Conservation (phyloP, 352 stramenopile genomes). For the Pythium phragmiticola region DNA sequence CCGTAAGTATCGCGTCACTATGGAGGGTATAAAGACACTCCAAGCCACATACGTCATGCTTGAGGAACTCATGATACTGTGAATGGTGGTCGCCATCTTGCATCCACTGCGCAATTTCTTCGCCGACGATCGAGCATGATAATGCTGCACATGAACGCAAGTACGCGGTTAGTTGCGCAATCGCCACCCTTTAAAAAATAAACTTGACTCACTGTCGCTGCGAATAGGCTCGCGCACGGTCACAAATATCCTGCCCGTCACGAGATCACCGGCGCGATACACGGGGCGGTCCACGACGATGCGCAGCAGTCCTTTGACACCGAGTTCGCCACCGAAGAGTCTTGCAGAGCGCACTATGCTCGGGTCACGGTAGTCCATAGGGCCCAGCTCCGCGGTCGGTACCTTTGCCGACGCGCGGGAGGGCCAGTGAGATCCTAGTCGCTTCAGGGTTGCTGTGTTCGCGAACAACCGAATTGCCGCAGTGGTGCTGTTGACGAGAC, state of each 20-base stretch:
- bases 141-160: conserved; percentile 33
- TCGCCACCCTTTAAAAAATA: background rate
- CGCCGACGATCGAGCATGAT: conserved; percentile 52
- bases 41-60: conserved; percentile 39
- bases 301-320: conserved; percentile 61
- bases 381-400: conserved; percentile 25
- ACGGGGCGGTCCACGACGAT: conserved; percentile 58
- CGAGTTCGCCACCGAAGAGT: conserved; percentile 56
- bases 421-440: conserved; percentile 12
- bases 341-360: conserved; percentile 29
- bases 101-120: conserved; percentile 72
- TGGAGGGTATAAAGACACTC: background rate
- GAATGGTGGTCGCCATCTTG: conserved; percentile 60
- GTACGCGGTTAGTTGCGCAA: background rate
- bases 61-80: conserved; percentile 64
- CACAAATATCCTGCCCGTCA: conserved; percentile 54
- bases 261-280: conserved; percentile 53
- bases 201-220: conserved; percentile 43
- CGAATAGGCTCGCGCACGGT: conserved; percentile 55
- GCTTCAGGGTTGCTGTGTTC: conserved; percentile 22
- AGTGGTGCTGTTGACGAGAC: background rate
- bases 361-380: conserved; percentile 32
- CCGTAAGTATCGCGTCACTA: background rate
- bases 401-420: conserved; percentile 24
- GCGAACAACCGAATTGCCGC: background rate